Evolutionary conservation across 768 basidiomycete species (phyloP).

Genomic region (Naganishia vishniacii): DNA sequence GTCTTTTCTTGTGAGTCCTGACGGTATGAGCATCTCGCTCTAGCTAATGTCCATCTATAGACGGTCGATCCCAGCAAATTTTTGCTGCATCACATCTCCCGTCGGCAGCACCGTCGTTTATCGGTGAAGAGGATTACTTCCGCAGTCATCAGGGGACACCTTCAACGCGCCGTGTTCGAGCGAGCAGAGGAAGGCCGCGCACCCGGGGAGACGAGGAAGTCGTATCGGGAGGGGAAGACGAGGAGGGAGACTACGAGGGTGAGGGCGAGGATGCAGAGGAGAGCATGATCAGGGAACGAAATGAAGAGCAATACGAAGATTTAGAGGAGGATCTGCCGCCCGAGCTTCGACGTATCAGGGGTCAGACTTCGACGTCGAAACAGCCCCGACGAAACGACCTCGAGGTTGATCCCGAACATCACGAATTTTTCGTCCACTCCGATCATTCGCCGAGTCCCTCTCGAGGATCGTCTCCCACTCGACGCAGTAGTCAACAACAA

Average conservation of each 20-base stretch:
- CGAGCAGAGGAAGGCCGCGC: background rate
- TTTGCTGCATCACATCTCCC: constrained; percentile 36
- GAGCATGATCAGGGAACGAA: constrained; percentile 7
- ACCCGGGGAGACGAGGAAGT: constrained; percentile 11
- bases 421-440: constrained; percentile 16
- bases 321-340: constrained; percentile 7
- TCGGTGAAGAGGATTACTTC: constrained; percentile 28
- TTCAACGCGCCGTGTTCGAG: background rate
- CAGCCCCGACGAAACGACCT: constrained; percentile 9
- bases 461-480: constrained; percentile 5
- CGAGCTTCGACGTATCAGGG: constrained; percentile 11
- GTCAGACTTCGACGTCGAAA: background rate
- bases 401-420: constrained; percentile 4
- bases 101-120: constrained; percentile 41
- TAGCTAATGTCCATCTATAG: constrained; percentile 22
- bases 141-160: background rate
- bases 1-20: constrained; percentile 28
- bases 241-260: constrained; percentile 28
- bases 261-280: constrained; percentile 29
- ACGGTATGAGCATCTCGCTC: no score
- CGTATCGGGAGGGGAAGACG: constrained; percentile 25
- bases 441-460: constrained; percentile 26
- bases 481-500: background rate
- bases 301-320: constrained; percentile 13
- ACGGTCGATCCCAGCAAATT: constrained; percentile 41